phyloP scores from a whole-genome alignment of 352 stramenopile genomes.

The Globisporangium apiculatum region DNA sequence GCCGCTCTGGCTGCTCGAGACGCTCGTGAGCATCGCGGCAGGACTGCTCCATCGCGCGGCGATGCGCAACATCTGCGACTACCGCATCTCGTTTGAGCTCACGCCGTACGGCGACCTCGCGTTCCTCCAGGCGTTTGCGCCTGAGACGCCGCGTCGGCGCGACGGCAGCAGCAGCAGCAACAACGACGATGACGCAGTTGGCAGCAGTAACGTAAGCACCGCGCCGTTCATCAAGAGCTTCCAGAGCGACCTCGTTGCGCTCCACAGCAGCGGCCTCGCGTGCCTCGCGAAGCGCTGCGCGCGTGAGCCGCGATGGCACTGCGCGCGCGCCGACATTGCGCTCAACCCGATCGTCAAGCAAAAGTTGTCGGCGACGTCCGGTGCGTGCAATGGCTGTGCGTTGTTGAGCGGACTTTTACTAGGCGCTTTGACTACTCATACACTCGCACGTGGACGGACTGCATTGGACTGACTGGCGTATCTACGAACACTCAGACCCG shows the following conservation, averaged over 20 bases:
- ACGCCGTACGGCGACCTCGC: conserved; percentile 76
- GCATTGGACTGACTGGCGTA: neutral
- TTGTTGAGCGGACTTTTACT: no score
- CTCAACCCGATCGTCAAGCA: conserved; percentile 69
- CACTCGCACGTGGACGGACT: no score
- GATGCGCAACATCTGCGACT: conserved; percentile 71
- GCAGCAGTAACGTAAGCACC: conserved; percentile 24
- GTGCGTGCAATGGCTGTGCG: conserved; percentile 17
- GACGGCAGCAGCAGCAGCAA: conserved; percentile 2
- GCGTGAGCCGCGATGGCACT: conserved; percentile 77
- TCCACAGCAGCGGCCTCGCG: conserved; percentile 46
- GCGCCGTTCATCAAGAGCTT: conserved; percentile 45
- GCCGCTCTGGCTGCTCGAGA: conserved; percentile 63
- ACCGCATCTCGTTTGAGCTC: conserved; percentile 75
- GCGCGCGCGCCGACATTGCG: conserved; percentile 54
- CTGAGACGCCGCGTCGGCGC: conserved; percentile 21
- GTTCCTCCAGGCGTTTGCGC: conserved; percentile 63
- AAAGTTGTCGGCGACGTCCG: conserved; percentile 48
- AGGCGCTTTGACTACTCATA: no score
- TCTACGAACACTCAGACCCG: conserved; percentile 35
- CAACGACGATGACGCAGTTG: neutral
- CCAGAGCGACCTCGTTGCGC: conserved; percentile 45
- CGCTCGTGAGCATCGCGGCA: conserved; percentile 53
- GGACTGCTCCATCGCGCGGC: conserved; percentile 64
- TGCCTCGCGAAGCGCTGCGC: conserved; percentile 48